phyloP scores from a whole-genome alignment of 2,329 filamentous ascomycete species.

The Nemania diffusa region DNA sequence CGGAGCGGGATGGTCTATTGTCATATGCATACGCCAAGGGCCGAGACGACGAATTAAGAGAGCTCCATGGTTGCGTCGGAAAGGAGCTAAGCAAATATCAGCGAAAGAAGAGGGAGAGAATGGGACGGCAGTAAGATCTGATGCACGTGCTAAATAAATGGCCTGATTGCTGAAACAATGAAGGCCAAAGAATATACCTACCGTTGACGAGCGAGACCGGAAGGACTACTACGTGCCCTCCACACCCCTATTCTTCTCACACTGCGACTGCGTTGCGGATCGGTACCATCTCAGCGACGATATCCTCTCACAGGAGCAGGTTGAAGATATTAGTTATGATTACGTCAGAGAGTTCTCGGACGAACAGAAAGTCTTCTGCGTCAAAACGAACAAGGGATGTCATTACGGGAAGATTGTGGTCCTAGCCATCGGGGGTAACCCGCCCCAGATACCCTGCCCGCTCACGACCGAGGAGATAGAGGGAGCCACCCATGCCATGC shows the following conservation, averaged over 20 bases:
- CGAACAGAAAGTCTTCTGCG: conserved; percentile 70
- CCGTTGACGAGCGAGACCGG: conserved; percentile 72
- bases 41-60: conserved; percentile 71
- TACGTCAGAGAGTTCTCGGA: conserved; percentile 57
- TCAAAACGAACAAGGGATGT: conserved; percentile 64
- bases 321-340: conserved; percentile 70
- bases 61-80: conserved; percentile 79
- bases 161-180: conserved; percentile 35
- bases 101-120: conserved; percentile 68
- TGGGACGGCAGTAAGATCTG: conserved; percentile 56
- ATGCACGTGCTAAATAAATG: neutral
- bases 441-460: conserved; percentile 59
- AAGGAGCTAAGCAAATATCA: conserved; percentile 84
- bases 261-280: conserved; percentile 66
- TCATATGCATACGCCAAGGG: conserved; percentile 72
- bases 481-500: conserved; percentile 68
- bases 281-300: conserved; percentile 68
- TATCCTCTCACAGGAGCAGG: conserved; percentile 68
- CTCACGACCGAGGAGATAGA: conserved; percentile 45
- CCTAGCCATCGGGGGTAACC: conserved; percentile 75
- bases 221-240: conserved; percentile 77
- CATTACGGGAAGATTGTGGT: conserved; percentile 73
- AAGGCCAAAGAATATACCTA: conserved; percentile 58
- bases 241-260: conserved; percentile 68
- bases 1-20: conserved; percentile 77